Conservation (phyloP, 2,329 filamentous ascomycete genomes). For the Pestalotiopsis sp. region DNA sequence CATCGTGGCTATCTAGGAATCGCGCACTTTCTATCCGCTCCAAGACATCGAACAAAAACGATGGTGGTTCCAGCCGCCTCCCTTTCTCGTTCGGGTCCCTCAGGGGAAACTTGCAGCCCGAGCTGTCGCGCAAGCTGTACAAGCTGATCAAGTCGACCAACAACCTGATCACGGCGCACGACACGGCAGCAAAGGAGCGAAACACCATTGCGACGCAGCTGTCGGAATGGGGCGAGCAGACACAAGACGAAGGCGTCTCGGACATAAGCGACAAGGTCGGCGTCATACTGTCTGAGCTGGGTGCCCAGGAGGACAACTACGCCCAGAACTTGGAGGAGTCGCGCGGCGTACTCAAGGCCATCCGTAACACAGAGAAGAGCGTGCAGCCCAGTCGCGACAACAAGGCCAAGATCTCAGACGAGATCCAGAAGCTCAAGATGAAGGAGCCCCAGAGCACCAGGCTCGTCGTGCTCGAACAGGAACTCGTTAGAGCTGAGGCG, state of each 20-base stretch:
- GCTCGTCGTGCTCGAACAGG: slow-evolving; percentile 86
- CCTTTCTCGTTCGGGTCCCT: slow-evolving; percentile 86
- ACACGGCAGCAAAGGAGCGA: slow-evolving; percentile 81
- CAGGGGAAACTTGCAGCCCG: slow-evolving; percentile 80
- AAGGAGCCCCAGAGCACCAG: slow-evolving; percentile 86
- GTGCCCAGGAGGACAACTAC: slow-evolving; percentile 88
- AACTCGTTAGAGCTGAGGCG: slow-evolving; percentile 92
- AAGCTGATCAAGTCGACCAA: slow-evolving; percentile 95
- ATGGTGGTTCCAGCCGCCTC: slow-evolving; percentile 46
- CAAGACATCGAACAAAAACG: slow-evolving; percentile 54
- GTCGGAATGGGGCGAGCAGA: slow-evolving; percentile 94
- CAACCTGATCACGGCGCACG: slow-evolving; percentile 80
- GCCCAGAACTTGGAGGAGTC: slow-evolving; percentile 87
- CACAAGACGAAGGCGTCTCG: slow-evolving; percentile 80
- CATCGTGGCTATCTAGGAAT: slow-evolving; percentile 51
- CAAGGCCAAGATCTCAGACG: slow-evolving; percentile 85
- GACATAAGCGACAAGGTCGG: slow-evolving; percentile 96
- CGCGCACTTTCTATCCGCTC: slow-evolving; percentile 74
- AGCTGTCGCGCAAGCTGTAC: slow-evolving; percentile 85
- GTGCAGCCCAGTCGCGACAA: slow-evolving; percentile 90
- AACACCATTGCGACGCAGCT: slow-evolving; percentile 84
- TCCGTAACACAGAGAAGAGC: slow-evolving; percentile 92
- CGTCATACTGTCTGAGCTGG: slow-evolving; percentile 87
- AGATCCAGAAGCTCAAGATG: slow-evolving; percentile 87
- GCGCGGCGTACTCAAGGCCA: slow-evolving; percentile 79